Percentiles rank a stretch among this genome's conserved stretches.
phyloP scores from a whole-genome alignment of 2,329 filamentous ascomycete species.

The Aaosphaeria pasadenensis region DNA sequence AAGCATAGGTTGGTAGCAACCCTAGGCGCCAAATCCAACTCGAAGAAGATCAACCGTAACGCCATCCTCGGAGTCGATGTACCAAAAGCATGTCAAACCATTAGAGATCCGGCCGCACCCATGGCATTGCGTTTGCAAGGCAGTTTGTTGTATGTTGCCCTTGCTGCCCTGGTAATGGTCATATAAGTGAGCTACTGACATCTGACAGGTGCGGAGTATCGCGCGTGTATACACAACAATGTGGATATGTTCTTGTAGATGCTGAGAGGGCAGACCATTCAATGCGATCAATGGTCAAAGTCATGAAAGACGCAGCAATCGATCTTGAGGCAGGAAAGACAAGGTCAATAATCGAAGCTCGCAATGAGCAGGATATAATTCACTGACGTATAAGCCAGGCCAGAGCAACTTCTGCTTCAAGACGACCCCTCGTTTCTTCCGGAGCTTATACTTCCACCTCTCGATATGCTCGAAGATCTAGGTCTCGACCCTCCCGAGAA shows the following conservation, averaged over 20 bases:
- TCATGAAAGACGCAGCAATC: constrained; percentile 57
- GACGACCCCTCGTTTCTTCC: constrained; percentile 83
- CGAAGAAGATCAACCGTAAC: constrained; percentile 76
- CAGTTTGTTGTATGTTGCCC: constrained; percentile 65
- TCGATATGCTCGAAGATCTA: constrained; percentile 52
- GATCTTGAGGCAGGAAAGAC: constrained; percentile 70
- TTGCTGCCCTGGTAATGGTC: background rate
- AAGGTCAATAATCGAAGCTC: constrained; percentile 51
- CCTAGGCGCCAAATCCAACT: constrained; percentile 67
- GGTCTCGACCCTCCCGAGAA: constrained; percentile 34
- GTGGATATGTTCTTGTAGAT: constrained; percentile 78
- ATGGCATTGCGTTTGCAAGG: constrained; percentile 88
- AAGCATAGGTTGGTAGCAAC: constrained; percentile 80
- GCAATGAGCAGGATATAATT: background rate
- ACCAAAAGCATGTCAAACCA: constrained; percentile 81
- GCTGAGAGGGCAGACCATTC: constrained; percentile 70
- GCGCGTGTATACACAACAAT: constrained; percentile 83
- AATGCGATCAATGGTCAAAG: constrained; percentile 66
- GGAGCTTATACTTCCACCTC: constrained; percentile 59
- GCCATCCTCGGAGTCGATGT: constrained; percentile 87
- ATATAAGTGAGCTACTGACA: background rate
- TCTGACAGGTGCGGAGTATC: constrained; percentile 63
- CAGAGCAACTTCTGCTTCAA: constrained; percentile 70
- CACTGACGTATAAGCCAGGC: constrained; percentile 48
- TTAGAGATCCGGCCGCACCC: constrained; percentile 78